phyloP scores from a whole-genome alignment of 352 stramenopile species.

The Phytophthora cajani region DNA sequence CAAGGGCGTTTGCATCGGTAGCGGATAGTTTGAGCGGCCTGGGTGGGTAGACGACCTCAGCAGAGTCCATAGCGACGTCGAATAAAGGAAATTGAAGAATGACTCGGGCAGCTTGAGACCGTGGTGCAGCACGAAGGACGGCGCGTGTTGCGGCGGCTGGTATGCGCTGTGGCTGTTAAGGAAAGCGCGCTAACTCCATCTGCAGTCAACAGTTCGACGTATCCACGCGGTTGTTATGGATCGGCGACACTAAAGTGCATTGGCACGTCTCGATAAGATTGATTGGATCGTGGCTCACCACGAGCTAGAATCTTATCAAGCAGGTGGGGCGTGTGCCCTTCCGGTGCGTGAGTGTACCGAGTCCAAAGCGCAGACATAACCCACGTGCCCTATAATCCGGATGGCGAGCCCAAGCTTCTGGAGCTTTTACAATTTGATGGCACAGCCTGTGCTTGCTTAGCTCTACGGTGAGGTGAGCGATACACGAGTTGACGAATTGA shows the following conservation, averaged over 20 bases:
- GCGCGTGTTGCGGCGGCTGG: conserved; percentile 7
- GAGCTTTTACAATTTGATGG: too few species aligned
- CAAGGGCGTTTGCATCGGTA: conserved; percentile 43
- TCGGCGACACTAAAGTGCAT: conserved; percentile 1
- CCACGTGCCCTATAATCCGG: conserved; percentile 1
- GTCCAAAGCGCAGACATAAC: neutral
- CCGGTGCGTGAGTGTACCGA: neutral
- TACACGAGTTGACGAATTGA: neutral
- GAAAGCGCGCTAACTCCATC: conserved; percentile 2
- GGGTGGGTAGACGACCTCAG: conserved; percentile 16
- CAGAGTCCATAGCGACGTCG: neutral
- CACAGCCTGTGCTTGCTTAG: too few species aligned
- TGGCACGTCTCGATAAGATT: conserved; percentile 1
- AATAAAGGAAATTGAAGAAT: conserved; percentile 10
- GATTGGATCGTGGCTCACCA: neutral
- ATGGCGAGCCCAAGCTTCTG: neutral
- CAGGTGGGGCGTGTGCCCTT: conserved; percentile 2
- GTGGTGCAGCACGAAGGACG: neutral
- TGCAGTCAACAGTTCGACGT: neutral
- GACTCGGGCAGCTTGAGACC: neutral
- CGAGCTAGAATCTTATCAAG: conserved; percentile 17
- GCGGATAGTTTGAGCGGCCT: conserved; percentile 31
- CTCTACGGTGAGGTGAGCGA: neutral
- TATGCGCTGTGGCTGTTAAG: conserved; percentile 5
- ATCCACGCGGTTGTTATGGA: neutral